Conservation (phyloP, 768 basidiomycete species). For the Lentinula raphanica region DNA sequence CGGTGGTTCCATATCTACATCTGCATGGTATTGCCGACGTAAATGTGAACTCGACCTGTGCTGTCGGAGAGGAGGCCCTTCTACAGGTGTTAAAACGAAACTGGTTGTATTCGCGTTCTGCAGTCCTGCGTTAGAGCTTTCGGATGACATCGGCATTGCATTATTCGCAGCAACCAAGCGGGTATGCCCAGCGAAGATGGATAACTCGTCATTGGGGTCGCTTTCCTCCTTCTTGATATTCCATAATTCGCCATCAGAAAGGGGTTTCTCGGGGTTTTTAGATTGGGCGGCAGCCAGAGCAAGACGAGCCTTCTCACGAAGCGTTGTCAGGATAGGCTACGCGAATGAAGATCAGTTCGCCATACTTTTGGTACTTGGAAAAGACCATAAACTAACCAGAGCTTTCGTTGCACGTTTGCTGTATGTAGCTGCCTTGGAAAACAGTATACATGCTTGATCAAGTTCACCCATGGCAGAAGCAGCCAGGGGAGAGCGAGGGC, state of each 20-base stretch:
- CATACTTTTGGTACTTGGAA: background rate
- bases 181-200: slow-evolving; percentile 65
- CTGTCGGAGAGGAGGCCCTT: slow-evolving; percentile 10
- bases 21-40: slow-evolving; percentile 1
- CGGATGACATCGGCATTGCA: background rate
- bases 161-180: slow-evolving; percentile 41
- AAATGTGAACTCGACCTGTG: slow-evolving; percentile 10
- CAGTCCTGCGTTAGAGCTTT: background rate
- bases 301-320: slow-evolving; percentile 63
- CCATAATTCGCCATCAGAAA: slow-evolving; percentile 39
- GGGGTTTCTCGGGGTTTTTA: slow-evolving; percentile 22
- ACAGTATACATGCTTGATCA: slow-evolving; percentile 62
- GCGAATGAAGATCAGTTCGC: background rate
- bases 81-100: background rate
- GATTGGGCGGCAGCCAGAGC: slow-evolving; percentile 42
- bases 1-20: slow-evolving; percentile 1
- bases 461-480: slow-evolving; percentile 63
- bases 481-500: slow-evolving; percentile 65
- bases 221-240: slow-evolving; percentile 45
- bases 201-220: slow-evolving; percentile 52
- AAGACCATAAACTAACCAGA: slow-evolving; percentile 37
- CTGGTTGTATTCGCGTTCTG: background rate
- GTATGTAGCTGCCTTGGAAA: slow-evolving; percentile 52
- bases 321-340: slow-evolving; percentile 54
- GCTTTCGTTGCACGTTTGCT: slow-evolving; percentile 64